phyloP scores from a whole-genome alignment of 2,329 filamentous ascomycete species.

The Aspergillus ibericus region DNA sequence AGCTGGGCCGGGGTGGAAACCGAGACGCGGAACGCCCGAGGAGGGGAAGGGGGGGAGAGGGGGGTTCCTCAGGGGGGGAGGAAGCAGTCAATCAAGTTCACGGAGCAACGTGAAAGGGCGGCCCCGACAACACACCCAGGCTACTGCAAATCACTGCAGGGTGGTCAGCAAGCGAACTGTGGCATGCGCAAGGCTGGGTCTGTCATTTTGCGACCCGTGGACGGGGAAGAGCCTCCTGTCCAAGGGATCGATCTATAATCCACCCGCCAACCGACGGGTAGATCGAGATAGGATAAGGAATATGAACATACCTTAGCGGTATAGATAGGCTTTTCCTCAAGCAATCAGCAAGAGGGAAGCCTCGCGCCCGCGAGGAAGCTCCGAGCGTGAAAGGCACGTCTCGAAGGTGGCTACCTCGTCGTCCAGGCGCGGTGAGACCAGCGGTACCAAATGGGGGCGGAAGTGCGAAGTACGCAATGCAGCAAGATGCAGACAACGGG shows the following conservation, averaged over 20 bases:
- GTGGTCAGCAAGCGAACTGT: background rate
- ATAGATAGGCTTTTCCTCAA: background rate
- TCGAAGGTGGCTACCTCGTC: constrained; percentile 9
- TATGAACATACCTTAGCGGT: background rate
- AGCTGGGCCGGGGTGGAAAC: constrained; percentile 12
- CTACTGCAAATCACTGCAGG: background rate
- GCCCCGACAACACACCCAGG: background rate
- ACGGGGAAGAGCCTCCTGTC: background rate
- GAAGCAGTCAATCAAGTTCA: background rate
- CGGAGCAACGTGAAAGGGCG: background rate
- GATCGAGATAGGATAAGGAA: background rate
- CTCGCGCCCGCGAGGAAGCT: constrained; percentile 18
- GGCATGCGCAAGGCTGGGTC: background rate
- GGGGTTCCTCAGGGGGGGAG: constrained; percentile 10
- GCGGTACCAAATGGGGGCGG: background rate
- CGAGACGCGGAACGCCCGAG: constrained; percentile 16
- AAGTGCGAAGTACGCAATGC: background rate
- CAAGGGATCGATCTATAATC: background rate
- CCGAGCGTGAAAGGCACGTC: constrained; percentile 15
- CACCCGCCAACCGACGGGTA: background rate
- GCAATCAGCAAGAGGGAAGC: constrained; percentile 3
- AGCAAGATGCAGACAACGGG: background rate
- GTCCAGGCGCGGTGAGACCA: constrained; percentile 13
- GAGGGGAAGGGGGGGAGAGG: constrained; percentile 11
- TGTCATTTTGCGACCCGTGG: background rate